A percentile compares a stretch with the other conserved stretches of the same genome.
These are phyloP conservation scores for Penicillium arizonense DNA, from an alignment of 495 filamentous ascomycete genomes.

Conservation along the genomic window DNA sequence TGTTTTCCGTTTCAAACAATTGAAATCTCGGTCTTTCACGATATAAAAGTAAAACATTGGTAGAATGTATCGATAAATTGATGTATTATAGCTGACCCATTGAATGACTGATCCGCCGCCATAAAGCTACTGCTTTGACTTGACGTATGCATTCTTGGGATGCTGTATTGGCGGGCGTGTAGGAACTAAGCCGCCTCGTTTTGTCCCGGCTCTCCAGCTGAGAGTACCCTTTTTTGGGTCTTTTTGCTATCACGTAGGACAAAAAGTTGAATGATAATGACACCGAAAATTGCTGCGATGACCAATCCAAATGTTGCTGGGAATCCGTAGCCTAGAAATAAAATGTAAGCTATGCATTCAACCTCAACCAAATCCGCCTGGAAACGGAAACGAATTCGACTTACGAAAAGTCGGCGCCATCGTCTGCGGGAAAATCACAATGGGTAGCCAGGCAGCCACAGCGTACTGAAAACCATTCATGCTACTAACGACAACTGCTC, in stretches of 20 bases:
- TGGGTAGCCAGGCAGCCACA: slow-evolving; percentile 28
- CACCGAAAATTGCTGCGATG: slow-evolving; percentile 20
- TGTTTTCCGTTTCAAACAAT: no score
- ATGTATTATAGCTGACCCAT: no score
- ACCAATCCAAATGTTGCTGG: slow-evolving; percentile 25
- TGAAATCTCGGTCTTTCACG: no score
- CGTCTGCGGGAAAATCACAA: slow-evolving; percentile 25
- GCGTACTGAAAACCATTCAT: slow-evolving; percentile 27
- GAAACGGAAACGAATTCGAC: not conserved
- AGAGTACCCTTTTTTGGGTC: not conserved
- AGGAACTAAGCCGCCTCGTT: no score
- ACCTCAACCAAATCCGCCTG: no score
- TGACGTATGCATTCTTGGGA: no score
- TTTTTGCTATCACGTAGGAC: slow-evolving; percentile 14
- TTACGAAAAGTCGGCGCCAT: slow-evolving; percentile 15
- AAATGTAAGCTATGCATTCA: not conserved
- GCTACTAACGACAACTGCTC: slow-evolving; percentile 18
- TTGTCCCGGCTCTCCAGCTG: no score
- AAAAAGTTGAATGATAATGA: slow-evolving; percentile 18
- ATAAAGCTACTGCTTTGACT: no score
- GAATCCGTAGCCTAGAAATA: slow-evolving; percentile 22
- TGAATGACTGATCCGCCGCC: no score
- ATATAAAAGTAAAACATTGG: no score
- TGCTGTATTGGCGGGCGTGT: no score
- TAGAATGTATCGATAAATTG: no score